Evolutionary conservation across 768 basidiomycete species (phyloP), one percentile per base, ranked within the genome.

Genomic region (Collybia mongolica): DNA sequence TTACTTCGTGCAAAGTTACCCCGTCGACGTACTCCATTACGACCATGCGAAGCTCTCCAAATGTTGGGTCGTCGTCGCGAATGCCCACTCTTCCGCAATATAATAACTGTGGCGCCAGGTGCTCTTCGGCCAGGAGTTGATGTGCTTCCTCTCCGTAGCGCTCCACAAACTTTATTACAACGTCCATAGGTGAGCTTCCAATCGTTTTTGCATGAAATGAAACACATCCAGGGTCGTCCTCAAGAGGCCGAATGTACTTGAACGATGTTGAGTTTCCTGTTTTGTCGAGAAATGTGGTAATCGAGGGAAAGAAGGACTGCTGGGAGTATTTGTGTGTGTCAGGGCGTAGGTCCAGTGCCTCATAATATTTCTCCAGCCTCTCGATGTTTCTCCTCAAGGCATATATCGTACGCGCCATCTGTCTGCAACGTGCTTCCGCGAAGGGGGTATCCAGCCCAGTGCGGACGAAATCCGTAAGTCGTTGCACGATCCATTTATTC

Each of bases 81-180:
- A 39, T 6, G n/a, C 38, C 38, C 38, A 39, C 38, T 39, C 19
- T 39, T 39, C 68, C 66, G 15, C 50, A 63, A 52, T 72, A 72
- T 4, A 60, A 48, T 24, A 75, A 59, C 41, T 53, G 7, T 2
- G 71, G 71, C 14, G 67, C 69, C 36, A 62, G 47, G 5, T 52
- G 49, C 9, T 49, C 12, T 0, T 46, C 24, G 1, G 69, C 71
- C 46, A 76, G 65, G 14, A 60, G 42, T 22, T 48, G 23, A 50
- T 76, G 74, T 0, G 58, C 67, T 6, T 58, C 62, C 6, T 11
- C 51, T 20, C 68, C 60, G 49, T 75, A 76, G 5, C 59, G 49
- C 14, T 56, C 53, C 37, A 66, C 67, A 39, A 75, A 75, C 52
- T 74, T 75, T 45, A 76, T 63, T 0, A 72, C 64, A 8, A 72